phyloP scores from a whole-genome alignment of 2,329 filamentous ascomycete genomes.

The Ophiostoma australiae region DNA sequence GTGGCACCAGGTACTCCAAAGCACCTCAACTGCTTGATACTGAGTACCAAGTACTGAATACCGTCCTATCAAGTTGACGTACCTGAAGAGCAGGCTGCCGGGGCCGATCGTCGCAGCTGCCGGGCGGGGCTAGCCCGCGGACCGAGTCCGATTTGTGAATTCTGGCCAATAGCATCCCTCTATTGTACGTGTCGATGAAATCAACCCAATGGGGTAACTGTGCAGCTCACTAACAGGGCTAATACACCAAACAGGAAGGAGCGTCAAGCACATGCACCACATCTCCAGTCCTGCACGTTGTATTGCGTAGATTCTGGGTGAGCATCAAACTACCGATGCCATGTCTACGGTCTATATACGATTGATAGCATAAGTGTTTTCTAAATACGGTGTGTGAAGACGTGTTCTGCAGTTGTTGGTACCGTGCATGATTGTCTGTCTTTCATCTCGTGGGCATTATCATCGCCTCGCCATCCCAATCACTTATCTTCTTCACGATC shows the following conservation, averaged over 20 bases:
- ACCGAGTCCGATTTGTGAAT: background rate
- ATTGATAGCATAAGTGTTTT: background rate
- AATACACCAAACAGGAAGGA: constrained; percentile 2
- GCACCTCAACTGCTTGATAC: background rate
- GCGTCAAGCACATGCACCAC: background rate
- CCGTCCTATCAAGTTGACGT: background rate
- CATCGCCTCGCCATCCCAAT: background rate
- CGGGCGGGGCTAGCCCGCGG: background rate
- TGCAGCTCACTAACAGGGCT: background rate
- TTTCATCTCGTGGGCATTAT: background rate
- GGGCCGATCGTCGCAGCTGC: background rate
- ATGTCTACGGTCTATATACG: background rate
- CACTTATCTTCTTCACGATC: background rate
- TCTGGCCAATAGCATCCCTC: background rate
- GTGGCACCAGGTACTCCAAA: background rate
- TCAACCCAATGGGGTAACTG: background rate
- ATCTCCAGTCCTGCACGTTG: background rate
- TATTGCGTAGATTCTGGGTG: background rate
- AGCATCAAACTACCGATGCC: background rate
- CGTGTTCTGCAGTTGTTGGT: background rate
- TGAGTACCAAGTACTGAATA: background rate
- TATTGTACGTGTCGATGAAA: background rate
- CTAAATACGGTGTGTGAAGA: background rate
- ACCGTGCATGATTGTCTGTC: background rate
- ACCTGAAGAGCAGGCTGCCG: background rate